Evolutionary conservation across 768 basidiomycete genomes (phyloP), one percentile per base, ranked within the genome.

Genomic region (Strobilomyces echinocephalus): DNA sequence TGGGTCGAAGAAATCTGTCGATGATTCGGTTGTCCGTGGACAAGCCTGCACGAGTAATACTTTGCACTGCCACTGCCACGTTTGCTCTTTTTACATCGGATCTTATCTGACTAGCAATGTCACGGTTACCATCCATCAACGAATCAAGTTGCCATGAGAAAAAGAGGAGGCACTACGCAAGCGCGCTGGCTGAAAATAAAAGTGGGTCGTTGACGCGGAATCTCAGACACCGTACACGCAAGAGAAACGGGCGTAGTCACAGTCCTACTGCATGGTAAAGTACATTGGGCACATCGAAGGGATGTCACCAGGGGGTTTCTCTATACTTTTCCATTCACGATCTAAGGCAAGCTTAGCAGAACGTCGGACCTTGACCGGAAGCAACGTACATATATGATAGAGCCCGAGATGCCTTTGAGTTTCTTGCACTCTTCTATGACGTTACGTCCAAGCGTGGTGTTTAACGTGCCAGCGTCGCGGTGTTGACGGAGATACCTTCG

Each of bases 381-480:
- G 24, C 30, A 26, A 61, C 64, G 18, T 53, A 66, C 63, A 20
- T 64, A 49, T 56, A 53, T 35, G n/a, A 71, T 51, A 14, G 71
- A 46, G 75, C 66, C 60, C 69, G 75, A 49, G 68, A 69, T 21
- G 14, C 77, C 76, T 57, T 81, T 85, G 49, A 84, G 73, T 60
- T 83, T 85, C 67, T 75, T 81, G 63, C 87, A 89, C 63, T 88
- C 85, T 36, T 74, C 74, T 28, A 79, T 69, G 1, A 79, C 77
- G 63, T 85, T 87, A 43, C 68, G 68, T 2, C 79, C 82, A 42
- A 72, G 62, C 10, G 78, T 74, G 3, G 79, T 75, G 33, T 79
- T 77, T 49, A 88, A 64, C 31, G 73, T 62, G 0, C 76, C 76
- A n/a, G 69, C 69, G 18, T 80, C 77, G 49, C 77, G 72, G 68